Evolutionary conservation across 371 early-diverging fungal species (phyloP), one percentile per base, ranked within the genome.

Genomic region (Apophysomyces variabilis): DNA sequence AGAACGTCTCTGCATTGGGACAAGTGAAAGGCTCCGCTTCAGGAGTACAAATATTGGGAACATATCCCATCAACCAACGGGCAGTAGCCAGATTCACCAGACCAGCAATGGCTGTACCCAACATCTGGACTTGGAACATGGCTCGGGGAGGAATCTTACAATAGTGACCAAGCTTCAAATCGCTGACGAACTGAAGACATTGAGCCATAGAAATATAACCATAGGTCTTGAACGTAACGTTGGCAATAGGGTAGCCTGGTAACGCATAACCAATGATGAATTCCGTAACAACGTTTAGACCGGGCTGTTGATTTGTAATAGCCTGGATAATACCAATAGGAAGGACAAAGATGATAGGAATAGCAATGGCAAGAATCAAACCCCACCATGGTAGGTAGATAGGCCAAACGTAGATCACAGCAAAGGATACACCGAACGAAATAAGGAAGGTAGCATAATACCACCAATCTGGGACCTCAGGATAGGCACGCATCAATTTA

Each of bases 261-360:
- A 82, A 67, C 16, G 88, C 82, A 37, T 80, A 80, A 67, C 92
- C 90, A 26, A 89, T 87, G 38, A 89, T 69, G 47, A 89, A 85
- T 66, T 89, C 86, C 9, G 93, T 87, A 38, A 95, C 82, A 59
- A 93, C 84, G 61, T 92, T 92, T 21, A 93, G 77, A 26, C 89
- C 90, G 21, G 90, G 90, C 41, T 84, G 78, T 57, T 88, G 87
- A 65, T 88, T 89, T 67, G 76, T 89, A 18, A 93, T 77, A 32
- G 93, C 93, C 41, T 84, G 81, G 57, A 92, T 84, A 58, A 92
- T 90, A 75, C 93, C 94, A 47, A 94, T 85, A 1, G 96, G 95
- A 5, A 96, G 70, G 6, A 92, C 81, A 70, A 94, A 88, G 60
- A 90, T 67, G 16, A 82, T 67, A 21, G 90, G 78, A 12, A 93